Percentiles rank a stretch among this genome's conserved stretches.
phyloP scores from a whole-genome alignment of 2,329 filamentous ascomycete genomes.

The Chaetomiaceae sp. region DNA sequence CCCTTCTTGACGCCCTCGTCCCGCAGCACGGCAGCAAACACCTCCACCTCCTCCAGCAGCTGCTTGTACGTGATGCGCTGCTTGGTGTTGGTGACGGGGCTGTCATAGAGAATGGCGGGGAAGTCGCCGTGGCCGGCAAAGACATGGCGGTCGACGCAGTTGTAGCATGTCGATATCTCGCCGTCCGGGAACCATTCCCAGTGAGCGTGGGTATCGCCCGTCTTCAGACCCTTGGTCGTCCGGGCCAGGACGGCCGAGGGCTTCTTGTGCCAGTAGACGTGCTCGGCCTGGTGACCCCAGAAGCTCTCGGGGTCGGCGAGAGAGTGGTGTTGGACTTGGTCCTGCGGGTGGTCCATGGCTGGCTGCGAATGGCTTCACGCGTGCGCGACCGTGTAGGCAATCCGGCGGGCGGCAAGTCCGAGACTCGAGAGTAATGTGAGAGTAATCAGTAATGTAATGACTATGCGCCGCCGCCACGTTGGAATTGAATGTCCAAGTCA shows the following conservation, averaged over 20 bases:
- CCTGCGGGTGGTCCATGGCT: conserved; percentile 41
- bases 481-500: no score
- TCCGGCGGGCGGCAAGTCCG: no score
- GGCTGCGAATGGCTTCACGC: no score
- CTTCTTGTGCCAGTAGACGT: conserved; percentile 75
- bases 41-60: conserved; percentile 74
- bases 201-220: conserved; percentile 61
- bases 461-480: no score
- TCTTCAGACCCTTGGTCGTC: conserved; percentile 59
- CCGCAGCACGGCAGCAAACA: conserved; percentile 73
- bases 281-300: conserved; percentile 69
- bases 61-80: conserved; percentile 69
- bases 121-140: conserved; percentile 66
- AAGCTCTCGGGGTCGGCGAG: conserved; percentile 67
- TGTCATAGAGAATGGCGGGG: conserved; percentile 81
- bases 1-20: conserved; percentile 79
- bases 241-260: conserved; percentile 60
- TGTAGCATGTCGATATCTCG: conserved; percentile 86
- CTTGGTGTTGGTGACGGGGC: conserved; percentile 72
- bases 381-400: no score
- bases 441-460: no score
- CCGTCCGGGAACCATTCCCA: conserved; percentile 92
- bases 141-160: conserved; percentile 89
- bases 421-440: no score
- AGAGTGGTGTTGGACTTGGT: conserved; percentile 52